Percentiles rank a stretch among this genome's conserved stretches.
phyloP scores from a whole-genome alignment of 352 stramenopile species.

The Phytophthora pinifolia region DNA sequence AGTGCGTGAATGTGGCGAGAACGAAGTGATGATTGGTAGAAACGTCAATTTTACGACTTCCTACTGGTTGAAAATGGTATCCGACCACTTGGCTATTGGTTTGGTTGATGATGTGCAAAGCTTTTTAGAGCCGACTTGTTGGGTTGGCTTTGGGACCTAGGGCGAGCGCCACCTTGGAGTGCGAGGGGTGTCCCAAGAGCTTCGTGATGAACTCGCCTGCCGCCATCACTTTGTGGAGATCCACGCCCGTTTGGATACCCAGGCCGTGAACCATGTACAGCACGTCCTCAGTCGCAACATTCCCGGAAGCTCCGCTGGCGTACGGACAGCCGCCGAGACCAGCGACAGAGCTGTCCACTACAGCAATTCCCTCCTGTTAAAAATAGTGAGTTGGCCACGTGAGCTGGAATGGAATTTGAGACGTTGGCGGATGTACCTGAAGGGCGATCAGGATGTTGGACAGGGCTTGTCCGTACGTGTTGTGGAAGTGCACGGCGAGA shows the following conservation, averaged over 20 bases:
- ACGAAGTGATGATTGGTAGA: slow-evolving; percentile 23
- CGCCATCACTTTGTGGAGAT: slow-evolving; percentile 92
- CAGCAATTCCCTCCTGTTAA: slow-evolving; percentile 86
- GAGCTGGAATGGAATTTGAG: not conserved
- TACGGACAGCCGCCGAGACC: slow-evolving; percentile 97
- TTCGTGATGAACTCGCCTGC: slow-evolving; percentile 89
- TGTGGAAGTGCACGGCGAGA: slow-evolving; percentile 96
- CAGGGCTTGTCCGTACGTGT: slow-evolving; percentile 97
- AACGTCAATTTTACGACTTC: slow-evolving; percentile 5
- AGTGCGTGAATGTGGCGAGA: not conserved
- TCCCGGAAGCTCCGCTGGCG: slow-evolving; percentile 94
- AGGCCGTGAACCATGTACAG: slow-evolving; percentile 97
- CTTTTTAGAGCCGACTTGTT: slow-evolving; percentile 51
- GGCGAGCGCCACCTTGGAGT: slow-evolving; percentile 88
- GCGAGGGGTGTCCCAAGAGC: slow-evolving; percentile 70
- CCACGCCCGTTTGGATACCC: slow-evolving; percentile 93
- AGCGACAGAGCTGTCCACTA: slow-evolving; percentile 95
- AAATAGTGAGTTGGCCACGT: not conserved
- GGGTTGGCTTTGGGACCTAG: slow-evolving; percentile 32
- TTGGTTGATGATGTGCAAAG: slow-evolving; percentile 15
- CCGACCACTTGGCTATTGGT: slow-evolving; percentile 7
- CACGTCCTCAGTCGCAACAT: slow-evolving; percentile 97
- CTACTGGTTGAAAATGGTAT: slow-evolving; percentile 8
- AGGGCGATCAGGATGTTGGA: slow-evolving; percentile 94
- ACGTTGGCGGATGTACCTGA: slow-evolving; percentile 45